phyloP scores from a whole-genome alignment of 345 rosid genomes.

The Citrus reticulata region DNA sequence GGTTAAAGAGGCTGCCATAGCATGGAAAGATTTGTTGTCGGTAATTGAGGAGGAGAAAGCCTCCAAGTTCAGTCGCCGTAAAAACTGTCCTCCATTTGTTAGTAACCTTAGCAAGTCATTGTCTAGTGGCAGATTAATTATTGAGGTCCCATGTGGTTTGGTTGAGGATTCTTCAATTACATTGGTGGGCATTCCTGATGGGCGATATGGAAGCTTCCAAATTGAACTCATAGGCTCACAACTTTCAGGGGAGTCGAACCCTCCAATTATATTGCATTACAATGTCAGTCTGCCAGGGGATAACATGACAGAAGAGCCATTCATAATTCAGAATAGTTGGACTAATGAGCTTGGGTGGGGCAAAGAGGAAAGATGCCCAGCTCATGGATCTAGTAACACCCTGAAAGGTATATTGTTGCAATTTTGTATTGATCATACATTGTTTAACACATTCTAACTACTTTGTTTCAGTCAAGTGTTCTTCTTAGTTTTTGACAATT shows the following conservation, averaged over 20 bases:
- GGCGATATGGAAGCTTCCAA: slow-evolving; percentile 46
- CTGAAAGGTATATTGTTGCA: slow-evolving; percentile 42
- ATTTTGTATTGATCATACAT: neutral
- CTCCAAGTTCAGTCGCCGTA: slow-evolving; percentile 12
- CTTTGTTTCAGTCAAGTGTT: neutral
- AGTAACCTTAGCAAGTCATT: slow-evolving; percentile 24
- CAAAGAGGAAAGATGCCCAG: slow-evolving; percentile 58
- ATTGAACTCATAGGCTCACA: slow-evolving; percentile 54
- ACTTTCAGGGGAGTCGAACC: slow-evolving; percentile 35
- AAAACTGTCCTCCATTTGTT: slow-evolving; percentile 55
- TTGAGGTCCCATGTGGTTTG: slow-evolving; percentile 79
- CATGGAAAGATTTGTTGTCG: slow-evolving; percentile 48
- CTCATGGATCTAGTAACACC: slow-evolving; percentile 36
- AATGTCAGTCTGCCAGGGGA: slow-evolving; percentile 58
- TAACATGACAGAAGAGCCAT: slow-evolving; percentile 60
- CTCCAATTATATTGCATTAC: slow-evolving; percentile 57
- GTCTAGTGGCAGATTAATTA: slow-evolving; percentile 31
- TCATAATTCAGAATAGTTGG: slow-evolving; percentile 74
- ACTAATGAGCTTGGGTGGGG: slow-evolving; percentile 72
- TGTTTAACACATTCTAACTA: neutral
- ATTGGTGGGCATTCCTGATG: slow-evolving; percentile 69
- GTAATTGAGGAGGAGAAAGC: slow-evolving; percentile 31
- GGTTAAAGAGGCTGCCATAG: slow-evolving; percentile 66
- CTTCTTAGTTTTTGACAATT: neutral
- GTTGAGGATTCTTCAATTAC: slow-evolving; percentile 74